Conservation (phyloP, 2,329 filamentous ascomycete genomes). For the Sarocladium oryzae region DNA sequence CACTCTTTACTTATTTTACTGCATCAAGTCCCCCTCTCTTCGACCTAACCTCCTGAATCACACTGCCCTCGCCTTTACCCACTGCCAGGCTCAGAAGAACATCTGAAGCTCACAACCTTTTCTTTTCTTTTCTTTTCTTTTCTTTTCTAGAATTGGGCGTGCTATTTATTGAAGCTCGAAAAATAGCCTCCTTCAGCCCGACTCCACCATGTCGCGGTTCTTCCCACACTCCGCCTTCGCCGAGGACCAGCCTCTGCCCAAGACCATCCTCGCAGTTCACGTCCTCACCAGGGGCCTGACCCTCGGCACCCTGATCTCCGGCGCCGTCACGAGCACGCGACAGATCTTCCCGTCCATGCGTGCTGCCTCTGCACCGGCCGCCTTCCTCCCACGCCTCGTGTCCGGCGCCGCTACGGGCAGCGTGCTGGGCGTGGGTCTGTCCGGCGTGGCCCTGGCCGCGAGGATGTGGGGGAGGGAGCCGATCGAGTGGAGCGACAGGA, state of each 20-base stretch:
- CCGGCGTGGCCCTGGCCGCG: slow-evolving; percentile 34
- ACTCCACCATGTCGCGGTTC: slow-evolving; percentile 44
- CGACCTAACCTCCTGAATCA: too few relatives aligned
- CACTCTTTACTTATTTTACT: too few relatives aligned
- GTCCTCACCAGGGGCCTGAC: slow-evolving; percentile 51
- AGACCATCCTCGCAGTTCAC: slow-evolving; percentile 52
- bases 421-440: slow-evolving; percentile 36
- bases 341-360: slow-evolving; percentile 23
- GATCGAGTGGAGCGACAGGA: slow-evolving; percentile 59
- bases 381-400: slow-evolving; percentile 32
- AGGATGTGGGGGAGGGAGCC: slow-evolving; percentile 50
- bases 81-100: too few relatives aligned
- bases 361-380: slow-evolving; percentile 18
- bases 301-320: slow-evolving; percentile 42
- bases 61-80: too few relatives aligned
- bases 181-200: not conserved
- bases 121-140: too few relatives aligned
- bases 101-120: too few relatives aligned
- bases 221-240: slow-evolving; percentile 50
- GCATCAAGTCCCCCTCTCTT: too few relatives aligned
- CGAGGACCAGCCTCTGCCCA: slow-evolving; percentile 53
- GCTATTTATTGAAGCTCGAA: too few relatives aligned
- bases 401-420: slow-evolving; percentile 38
- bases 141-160: too few relatives aligned
- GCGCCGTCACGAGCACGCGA: slow-evolving; percentile 29